A percentile compares a stretch with the other conserved stretches of the same genome.
Conservation (phyloP, 176 grass and related monocot genomes). For the Lolium multiflorum region DNA sequence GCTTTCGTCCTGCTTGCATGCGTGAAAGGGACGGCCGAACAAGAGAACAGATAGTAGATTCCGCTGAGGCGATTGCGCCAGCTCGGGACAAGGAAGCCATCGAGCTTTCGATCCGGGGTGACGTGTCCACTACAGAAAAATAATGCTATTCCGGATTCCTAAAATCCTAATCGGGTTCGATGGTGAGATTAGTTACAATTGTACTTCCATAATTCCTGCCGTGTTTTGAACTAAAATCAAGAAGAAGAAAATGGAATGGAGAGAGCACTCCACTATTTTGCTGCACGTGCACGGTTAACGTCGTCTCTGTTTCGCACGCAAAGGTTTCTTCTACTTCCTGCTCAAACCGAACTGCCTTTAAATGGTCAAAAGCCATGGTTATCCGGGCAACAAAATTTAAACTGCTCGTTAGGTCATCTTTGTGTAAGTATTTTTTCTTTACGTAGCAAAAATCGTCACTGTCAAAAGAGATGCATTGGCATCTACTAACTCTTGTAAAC, state of each 20-base stretch:
- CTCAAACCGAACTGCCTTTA: constrained; percentile 23
- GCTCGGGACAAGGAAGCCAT: constrained; percentile 19
- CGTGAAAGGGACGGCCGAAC: neutral
- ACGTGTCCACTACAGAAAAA: neutral
- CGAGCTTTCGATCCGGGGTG: neutral
- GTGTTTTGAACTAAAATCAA: too few species aligned
- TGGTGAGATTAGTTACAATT: too few species aligned
- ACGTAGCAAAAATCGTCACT: neutral
- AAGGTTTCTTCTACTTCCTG: constrained; percentile 31
- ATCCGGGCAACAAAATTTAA: neutral
- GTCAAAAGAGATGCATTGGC: neutral
- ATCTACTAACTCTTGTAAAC: too few species aligned
- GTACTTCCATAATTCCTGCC: too few species aligned
- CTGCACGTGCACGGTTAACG: constrained; percentile 16
- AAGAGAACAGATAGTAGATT: constrained; percentile 20
- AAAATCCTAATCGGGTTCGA: too few species aligned
- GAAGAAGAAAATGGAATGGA: too few species aligned
- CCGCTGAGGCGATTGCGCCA: constrained; percentile 23
- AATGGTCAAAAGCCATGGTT: neutral
- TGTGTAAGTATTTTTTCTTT: neutral
- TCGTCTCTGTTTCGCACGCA: constrained; percentile 25
- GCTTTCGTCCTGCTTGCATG: too few species aligned
- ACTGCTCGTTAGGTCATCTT: neutral
- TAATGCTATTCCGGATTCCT: neutral
- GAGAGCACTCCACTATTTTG: too few species aligned